Evolutionary conservation across 1,284 basidiomycete species (phyloP).

Genomic region (Inonotus hispidus): DNA sequence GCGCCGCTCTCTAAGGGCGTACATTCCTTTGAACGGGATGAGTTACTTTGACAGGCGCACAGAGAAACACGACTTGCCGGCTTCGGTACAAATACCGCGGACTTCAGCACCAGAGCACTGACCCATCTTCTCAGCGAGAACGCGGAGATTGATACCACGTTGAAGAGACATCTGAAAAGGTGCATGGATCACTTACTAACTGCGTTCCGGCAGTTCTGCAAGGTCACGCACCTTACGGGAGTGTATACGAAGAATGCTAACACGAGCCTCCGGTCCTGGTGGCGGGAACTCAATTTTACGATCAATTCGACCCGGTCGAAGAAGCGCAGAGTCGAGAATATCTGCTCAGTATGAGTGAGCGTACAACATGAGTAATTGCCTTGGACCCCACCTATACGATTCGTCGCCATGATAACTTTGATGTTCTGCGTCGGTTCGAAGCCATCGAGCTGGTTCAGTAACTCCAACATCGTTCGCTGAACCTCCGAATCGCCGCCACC

Average conservation of each 20-base stretch:
- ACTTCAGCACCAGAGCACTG: constrained; percentile 98
- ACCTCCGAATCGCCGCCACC: constrained; percentile 95
- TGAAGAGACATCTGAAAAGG: constrained; percentile 86
- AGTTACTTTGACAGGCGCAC: background rate
- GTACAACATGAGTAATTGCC: background rate
- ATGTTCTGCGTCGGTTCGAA: constrained; percentile 99
- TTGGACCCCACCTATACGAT: constrained; percentile 76
- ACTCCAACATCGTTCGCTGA: constrained; percentile 96
- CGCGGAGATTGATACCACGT: constrained; percentile 93
- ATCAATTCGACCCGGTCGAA: constrained; percentile 96
- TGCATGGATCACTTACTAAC: background rate
- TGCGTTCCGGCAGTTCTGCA: background rate
- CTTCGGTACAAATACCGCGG: constrained; percentile 97
- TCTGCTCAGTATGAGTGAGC: constrained; percentile 41
- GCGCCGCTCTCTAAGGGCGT: constrained; percentile 89
- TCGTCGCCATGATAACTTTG: constrained; percentile 99
- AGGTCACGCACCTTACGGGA: constrained; percentile 73
- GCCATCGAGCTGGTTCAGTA: constrained; percentile 95
- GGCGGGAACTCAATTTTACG: constrained; percentile 99
- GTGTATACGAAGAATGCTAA: constrained; percentile 95
- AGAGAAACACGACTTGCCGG: constrained; percentile 51
- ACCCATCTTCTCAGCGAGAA: constrained; percentile 98
- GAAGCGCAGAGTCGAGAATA: constrained; percentile 91
- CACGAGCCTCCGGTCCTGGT: constrained; percentile 94
- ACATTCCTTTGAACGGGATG: constrained; percentile 66